These are phyloP conservation scores for Chamaecyparis obtusa DNA, from an alignment of 75 land plant species.

Conservation along the genomic window DNA sequence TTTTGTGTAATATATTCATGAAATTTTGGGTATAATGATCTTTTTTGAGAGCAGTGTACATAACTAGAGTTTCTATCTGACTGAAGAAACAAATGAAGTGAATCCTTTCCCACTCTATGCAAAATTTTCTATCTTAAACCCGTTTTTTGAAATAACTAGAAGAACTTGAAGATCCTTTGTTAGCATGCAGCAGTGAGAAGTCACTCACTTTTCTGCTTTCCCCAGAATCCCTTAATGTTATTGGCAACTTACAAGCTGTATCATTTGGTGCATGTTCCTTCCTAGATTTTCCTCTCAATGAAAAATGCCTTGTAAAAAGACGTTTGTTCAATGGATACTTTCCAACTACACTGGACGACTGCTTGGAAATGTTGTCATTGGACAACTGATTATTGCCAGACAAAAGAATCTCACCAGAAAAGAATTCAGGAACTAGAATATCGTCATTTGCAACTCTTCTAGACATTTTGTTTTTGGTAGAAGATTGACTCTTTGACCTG, in stretches of 20 bases:
- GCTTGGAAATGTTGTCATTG: slow-evolving; percentile 24
- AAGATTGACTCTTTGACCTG: slow-evolving; percentile 8
- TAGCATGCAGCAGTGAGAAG: slow-evolving; percentile 3
- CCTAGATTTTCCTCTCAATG: slow-evolving; percentile 41
- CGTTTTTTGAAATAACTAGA: slow-evolving; percentile 5
- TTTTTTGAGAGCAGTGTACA: background rate
- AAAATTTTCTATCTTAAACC: background rate
- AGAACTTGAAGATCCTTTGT: slow-evolving; percentile 2
- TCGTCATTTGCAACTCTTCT: slow-evolving; percentile 51
- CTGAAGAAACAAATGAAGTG: background rate
- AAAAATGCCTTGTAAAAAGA: slow-evolving; percentile 62
- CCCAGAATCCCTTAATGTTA: slow-evolving; percentile 50
- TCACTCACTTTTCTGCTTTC: slow-evolving; percentile 25
- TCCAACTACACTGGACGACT: slow-evolving; percentile 42
- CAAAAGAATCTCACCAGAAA: slow-evolving; percentile 16
- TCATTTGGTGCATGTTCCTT: slow-evolving; percentile 26
- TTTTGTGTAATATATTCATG: background rate
- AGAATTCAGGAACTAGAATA: slow-evolving; percentile 20
- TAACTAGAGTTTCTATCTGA: slow-evolving; percentile 7
- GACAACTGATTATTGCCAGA: slow-evolving; percentile 11
- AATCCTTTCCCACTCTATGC: background rate
- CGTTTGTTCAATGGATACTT: slow-evolving; percentile 43
- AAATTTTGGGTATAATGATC: background rate
- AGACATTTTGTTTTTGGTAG: slow-evolving; percentile 44
- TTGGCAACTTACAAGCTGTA: slow-evolving; percentile 14